Conservation (phyloP, 1,284 basidiomycete genomes). For the Trametes pubescens region DNA sequence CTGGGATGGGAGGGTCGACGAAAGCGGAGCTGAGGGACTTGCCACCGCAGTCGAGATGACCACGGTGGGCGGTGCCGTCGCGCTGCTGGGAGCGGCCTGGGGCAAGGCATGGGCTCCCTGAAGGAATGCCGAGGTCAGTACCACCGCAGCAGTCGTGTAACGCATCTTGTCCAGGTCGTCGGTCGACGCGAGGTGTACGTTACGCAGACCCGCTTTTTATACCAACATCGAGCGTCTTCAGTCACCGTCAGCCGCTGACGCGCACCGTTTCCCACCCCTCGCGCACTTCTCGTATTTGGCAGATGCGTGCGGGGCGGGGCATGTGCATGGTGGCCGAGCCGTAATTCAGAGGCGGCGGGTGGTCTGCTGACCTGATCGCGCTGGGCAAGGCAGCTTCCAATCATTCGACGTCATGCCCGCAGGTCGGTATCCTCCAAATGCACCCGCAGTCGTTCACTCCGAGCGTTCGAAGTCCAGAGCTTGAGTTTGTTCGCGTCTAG, state of each 20-base stretch:
- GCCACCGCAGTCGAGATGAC: slow-evolving; percentile 69
- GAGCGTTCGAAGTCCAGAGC: neutral
- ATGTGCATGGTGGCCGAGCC: slow-evolving; percentile 4
- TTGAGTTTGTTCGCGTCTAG: neutral
- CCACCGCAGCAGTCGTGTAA: slow-evolving; percentile 13
- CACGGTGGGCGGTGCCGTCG: slow-evolving; percentile 37
- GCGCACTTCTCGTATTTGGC: slow-evolving; percentile 16
- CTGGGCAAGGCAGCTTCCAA: slow-evolving; percentile 11
- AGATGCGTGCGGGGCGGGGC: slow-evolving; percentile 11
- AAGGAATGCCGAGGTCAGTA: slow-evolving; percentile 27
- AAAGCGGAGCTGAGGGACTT: slow-evolving; percentile 64
- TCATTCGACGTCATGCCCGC: slow-evolving; percentile 12
- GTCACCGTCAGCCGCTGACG: slow-evolving; percentile 5
- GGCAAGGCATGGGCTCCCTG: slow-evolving; percentile 35
- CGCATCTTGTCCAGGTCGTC: slow-evolving; percentile 25
- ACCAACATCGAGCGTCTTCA: neutral
- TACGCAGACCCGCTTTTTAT: slow-evolving; percentile 23
- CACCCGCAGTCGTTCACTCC: neutral
- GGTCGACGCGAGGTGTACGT: slow-evolving; percentile 15
- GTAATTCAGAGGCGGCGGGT: slow-evolving; percentile 1
- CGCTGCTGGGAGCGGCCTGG: slow-evolving; percentile 31
- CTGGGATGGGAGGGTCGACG: slow-evolving; percentile 70
- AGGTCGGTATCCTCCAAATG: neutral
- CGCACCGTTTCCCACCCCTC: slow-evolving; percentile 20
- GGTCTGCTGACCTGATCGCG: slow-evolving; percentile 16